A percentile compares a stretch with the other conserved stretches of the same genome.
These are phyloP conservation scores for Asterophora parasitica DNA, from an alignment of 768 basidiomycete species.

Conservation along the genomic window DNA sequence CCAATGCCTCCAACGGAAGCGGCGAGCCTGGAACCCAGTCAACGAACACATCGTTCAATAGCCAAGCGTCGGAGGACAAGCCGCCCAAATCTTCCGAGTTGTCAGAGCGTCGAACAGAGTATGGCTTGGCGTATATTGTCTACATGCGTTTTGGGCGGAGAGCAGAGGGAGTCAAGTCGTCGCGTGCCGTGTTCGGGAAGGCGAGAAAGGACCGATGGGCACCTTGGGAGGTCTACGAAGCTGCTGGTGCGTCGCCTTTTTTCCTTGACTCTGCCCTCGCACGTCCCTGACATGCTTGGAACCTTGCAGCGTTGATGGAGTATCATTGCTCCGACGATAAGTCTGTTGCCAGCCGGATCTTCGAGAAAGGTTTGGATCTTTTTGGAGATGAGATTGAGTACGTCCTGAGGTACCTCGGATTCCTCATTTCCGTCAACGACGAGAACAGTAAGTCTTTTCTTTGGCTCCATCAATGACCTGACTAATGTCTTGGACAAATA, in stretches of 20 bases:
- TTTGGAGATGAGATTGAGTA: slow-evolving; percentile 83
- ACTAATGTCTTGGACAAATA: slow-evolving; percentile 24
- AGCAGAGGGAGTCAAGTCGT: slow-evolving; percentile 80
- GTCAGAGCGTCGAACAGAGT: slow-evolving; percentile 59
- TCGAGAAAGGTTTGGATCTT: slow-evolving; percentile 85
- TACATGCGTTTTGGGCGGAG: slow-evolving; percentile 92
- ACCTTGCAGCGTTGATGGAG: slow-evolving; percentile 77
- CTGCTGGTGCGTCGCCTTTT: slow-evolving; percentile 57
- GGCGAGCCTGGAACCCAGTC: slow-evolving; percentile 6
- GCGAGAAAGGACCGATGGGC: slow-evolving; percentile 73
- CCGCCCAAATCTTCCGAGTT: slow-evolving; percentile 50
- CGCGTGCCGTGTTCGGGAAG: slow-evolving; percentile 72
- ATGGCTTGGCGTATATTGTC: slow-evolving; percentile 77
- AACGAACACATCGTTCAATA: slow-evolving; percentile 32
- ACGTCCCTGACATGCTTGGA: neutral
- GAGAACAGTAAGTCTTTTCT: slow-evolving; percentile 70
- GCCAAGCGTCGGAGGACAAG: slow-evolving; percentile 50
- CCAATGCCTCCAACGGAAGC: slow-evolving; percentile 9
- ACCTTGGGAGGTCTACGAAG: slow-evolving; percentile 92
- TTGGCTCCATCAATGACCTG: neutral
- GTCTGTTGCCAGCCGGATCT: slow-evolving; percentile 82
- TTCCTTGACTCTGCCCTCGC: slow-evolving; percentile 1
- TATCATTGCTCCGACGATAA: slow-evolving; percentile 83
- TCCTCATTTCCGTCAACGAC: slow-evolving; percentile 92
- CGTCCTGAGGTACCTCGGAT: slow-evolving; percentile 85